Percentiles rank a stretch among this genome's conserved stretches.
These are phyloP conservation scores for Salvia splendens DNA, from an alignment of 257 asterid genomes.

Conservation along the genomic window DNA sequence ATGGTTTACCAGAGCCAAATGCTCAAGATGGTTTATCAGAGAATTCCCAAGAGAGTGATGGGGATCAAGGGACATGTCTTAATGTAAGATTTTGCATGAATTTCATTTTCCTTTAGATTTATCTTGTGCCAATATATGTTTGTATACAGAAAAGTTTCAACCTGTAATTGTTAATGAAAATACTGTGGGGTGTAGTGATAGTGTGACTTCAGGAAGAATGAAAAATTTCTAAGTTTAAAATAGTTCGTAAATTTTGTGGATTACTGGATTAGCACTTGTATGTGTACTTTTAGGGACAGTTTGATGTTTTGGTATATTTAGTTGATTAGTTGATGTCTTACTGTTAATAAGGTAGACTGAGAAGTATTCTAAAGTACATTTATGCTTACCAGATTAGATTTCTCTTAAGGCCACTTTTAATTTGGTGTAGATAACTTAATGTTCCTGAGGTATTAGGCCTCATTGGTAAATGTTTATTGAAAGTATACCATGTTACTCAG, in stretches of 20 bases:
- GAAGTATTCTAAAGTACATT: not conserved
- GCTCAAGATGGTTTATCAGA: conserved; percentile 26
- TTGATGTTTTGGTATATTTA: not conserved
- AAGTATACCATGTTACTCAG: not conserved
- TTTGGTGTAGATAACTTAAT: not conserved
- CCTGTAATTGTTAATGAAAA: not conserved
- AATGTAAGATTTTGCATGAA: conserved; percentile 50
- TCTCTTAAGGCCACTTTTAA: not conserved
- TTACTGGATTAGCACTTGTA: not conserved
- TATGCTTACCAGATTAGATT: conserved; percentile 1
- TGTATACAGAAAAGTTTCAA: not conserved
- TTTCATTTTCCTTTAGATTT: conserved; percentile 4
- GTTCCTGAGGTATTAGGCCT: not conserved
- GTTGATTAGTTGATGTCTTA: not conserved
- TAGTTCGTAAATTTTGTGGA: conserved; percentile 1
- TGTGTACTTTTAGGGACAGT: not conserved
- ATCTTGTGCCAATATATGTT: not conserved
- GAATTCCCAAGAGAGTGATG: conserved; percentile 26
- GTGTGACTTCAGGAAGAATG: not conserved
- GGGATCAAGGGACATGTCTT: conserved; percentile 39
- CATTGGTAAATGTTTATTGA: not conserved
- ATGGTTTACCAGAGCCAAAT: conserved; percentile 52
- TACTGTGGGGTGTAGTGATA: not conserved
- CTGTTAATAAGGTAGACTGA: too few relatives aligned
- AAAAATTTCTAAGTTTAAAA: conserved; percentile 5